Evolutionary conservation across 1,284 basidiomycete species (phyloP).

Genomic region (Leccinum ponderosum): DNA sequence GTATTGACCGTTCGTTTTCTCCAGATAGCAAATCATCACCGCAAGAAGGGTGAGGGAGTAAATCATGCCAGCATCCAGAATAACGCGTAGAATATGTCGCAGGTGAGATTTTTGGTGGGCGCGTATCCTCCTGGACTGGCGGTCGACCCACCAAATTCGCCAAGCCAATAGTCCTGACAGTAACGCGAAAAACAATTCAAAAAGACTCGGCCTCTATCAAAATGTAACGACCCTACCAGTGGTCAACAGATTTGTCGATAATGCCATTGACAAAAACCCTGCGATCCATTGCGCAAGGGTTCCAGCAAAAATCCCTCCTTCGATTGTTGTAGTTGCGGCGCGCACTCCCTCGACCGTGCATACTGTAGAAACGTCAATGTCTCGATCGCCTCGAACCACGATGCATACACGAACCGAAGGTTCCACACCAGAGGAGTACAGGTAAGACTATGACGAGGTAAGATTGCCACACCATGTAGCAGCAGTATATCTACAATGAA

Average conservation of each 20-base stretch:
- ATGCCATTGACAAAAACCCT: conserved; percentile 1
- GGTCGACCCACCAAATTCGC: conserved; percentile 1
- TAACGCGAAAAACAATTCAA: not conserved
- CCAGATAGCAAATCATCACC: not conserved
- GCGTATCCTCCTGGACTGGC: not conserved
- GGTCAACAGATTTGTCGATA: not conserved
- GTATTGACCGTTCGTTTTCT: not conserved
- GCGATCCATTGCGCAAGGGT: not conserved
- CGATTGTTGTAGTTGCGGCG: not conserved
- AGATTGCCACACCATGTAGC: not conserved
- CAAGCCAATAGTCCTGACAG: not conserved
- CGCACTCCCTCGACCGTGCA: not conserved
- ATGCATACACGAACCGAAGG: not conserved
- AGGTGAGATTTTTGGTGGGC: not conserved
- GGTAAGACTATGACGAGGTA: not conserved
- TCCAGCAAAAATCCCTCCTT: not conserved
- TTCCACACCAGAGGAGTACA: not conserved
- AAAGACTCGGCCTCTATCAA: not conserved
- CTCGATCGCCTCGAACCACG: not conserved
- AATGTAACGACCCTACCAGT: not conserved
- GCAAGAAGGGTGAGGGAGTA: not conserved
- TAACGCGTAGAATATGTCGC: not conserved
- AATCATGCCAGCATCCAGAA: conserved; percentile 1
- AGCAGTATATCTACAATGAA: not conserved
- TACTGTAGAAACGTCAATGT: not conserved